Evolutionary conservation across 2,329 filamentous ascomycete genomes (phyloP), one percentile per base, ranked within the genome.

Genomic region (Pyrenophora seminiperda): DNA sequence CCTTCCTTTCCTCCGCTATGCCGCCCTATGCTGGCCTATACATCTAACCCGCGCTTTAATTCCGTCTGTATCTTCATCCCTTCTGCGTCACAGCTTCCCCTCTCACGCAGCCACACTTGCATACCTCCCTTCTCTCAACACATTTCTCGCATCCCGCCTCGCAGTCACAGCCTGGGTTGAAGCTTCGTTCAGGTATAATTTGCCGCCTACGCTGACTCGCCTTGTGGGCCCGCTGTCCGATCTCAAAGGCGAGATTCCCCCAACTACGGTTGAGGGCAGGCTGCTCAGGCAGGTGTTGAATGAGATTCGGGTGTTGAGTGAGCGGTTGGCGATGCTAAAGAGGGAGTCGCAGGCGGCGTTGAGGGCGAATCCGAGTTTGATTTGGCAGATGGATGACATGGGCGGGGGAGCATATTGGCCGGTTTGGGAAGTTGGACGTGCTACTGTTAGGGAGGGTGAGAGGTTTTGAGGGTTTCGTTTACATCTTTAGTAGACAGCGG

Each of bases 81-180:
- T 44, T 38, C 17, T 36, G 40, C 14, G 30, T 3, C 24, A 11
- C 10, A 4, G 7, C 3, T 27, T 10, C 24, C 7, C 20, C 20
- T 42, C 34, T 5, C 13, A 40, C 36, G 41, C 48, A 17, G 15
- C 33, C 2, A 41, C 30, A 19, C 32, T 47, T n/a, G 50, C 63
- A 19, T 71, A 62, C 50, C 58, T 71, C 3, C 47, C 62, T 7
- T 46, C 61, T 3, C 58, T 71, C 11, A 58, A 51, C 13, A 49
- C 58, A 10, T 68, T 71, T 32, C 50, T 71, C 4, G 54, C 59
- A 7, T 62, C 64, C 7, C 65, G 65, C 10, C 17, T 58, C 7
- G 63, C 66, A 6, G 52, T 68, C 5, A 66, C 66, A 4, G 49
- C 60, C 2, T 71, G 67, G 67, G 65, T 66, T 20, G 67, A 71